Percentiles rank a stretch among this genome's conserved stretches.
Conservation (phyloP, 2,329 filamentous ascomycete species). For the Beauveria varroae region DNA sequence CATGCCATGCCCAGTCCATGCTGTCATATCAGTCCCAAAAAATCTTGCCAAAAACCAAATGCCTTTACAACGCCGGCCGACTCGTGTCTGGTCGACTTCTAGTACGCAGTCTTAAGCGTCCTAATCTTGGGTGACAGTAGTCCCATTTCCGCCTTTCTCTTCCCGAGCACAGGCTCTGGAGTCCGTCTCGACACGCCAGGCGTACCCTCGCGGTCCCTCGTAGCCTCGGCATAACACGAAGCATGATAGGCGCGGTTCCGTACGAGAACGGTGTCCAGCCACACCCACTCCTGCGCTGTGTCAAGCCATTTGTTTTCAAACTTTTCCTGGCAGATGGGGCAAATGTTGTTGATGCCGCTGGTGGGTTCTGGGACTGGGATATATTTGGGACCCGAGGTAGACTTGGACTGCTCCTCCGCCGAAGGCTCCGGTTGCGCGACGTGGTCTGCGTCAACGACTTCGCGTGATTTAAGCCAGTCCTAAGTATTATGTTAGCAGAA, state of each 20-base stretch:
- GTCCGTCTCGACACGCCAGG: constrained; percentile 38
- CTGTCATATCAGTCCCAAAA: not conserved
- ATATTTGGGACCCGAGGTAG: constrained; percentile 54
- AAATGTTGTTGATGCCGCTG: constrained; percentile 66
- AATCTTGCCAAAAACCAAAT: not conserved
- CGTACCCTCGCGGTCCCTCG: constrained; percentile 50
- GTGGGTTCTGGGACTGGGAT: constrained; percentile 78
- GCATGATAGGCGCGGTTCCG: constrained; percentile 80
- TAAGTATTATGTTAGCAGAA: constrained; percentile 29
- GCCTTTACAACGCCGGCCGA: not conserved
- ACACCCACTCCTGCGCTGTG: constrained; percentile 93
- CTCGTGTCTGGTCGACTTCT: not conserved
- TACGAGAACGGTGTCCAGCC: constrained; percentile 78
- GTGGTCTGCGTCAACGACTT: constrained; percentile 63
- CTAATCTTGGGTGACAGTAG: constrained; percentile 30
- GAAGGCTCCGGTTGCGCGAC: constrained; percentile 26
- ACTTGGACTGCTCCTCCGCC: constrained; percentile 35
- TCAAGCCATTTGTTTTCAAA: constrained; percentile 91
- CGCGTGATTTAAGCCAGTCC: constrained; percentile 86
- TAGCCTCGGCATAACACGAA: constrained; percentile 79
- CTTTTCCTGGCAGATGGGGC: constrained; percentile 91
- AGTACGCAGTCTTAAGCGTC: constrained; percentile 8
- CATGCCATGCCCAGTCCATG: not conserved
- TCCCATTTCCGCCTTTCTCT: constrained; percentile 65
- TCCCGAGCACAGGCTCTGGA: constrained; percentile 61